Evolutionary conservation across 345 rosid genomes (phyloP).

Genomic region (Linum usitatissimum): DNA sequence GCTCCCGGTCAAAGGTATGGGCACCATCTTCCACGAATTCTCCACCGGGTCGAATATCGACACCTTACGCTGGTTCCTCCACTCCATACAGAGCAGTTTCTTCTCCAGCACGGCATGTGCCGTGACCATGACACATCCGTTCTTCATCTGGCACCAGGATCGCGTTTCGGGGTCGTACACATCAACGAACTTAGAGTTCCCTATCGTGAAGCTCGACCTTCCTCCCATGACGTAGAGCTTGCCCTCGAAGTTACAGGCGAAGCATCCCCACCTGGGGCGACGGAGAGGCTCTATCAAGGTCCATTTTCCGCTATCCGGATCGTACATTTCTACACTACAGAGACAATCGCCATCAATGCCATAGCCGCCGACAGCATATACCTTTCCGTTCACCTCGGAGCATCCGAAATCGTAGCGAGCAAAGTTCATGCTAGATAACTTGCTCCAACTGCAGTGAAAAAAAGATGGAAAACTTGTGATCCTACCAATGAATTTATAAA

Average conservation of each 20-base stretch:
- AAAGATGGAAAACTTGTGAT: slow-evolving; percentile 3
- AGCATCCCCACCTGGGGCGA: slow-evolving; percentile 80
- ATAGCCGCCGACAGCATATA: slow-evolving; percentile 78
- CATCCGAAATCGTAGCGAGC: slow-evolving; percentile 87
- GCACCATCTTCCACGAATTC: slow-evolving; percentile 61
- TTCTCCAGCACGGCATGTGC: slow-evolving; percentile 70
- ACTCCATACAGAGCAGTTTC: slow-evolving; percentile 78
- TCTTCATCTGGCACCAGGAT: slow-evolving; percentile 71
- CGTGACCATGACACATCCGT: slow-evolving; percentile 88
- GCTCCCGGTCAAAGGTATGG: slow-evolving; percentile 69
- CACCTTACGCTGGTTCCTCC: slow-evolving; percentile 82
- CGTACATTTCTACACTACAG: slow-evolving; percentile 65
- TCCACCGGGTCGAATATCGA: slow-evolving; percentile 54
- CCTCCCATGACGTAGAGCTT: slow-evolving; percentile 91
- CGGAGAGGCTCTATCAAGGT: slow-evolving; percentile 54
- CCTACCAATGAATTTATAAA: not conserved
- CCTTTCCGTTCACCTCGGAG: slow-evolving; percentile 69
- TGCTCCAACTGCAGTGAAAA: slow-evolving; percentile 62
- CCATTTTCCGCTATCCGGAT: slow-evolving; percentile 59
- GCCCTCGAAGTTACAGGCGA: slow-evolving; percentile 64
- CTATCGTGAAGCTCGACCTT: slow-evolving; percentile 86
- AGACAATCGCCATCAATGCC: slow-evolving; percentile 61
- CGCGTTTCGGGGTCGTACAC: slow-evolving; percentile 55
- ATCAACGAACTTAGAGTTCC: slow-evolving; percentile 65
- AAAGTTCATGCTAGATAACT: slow-evolving; percentile 52